phyloP scores from a whole-genome alignment of 176 grass and related monocot genomes.

The Puccinellia tenuiflora region DNA sequence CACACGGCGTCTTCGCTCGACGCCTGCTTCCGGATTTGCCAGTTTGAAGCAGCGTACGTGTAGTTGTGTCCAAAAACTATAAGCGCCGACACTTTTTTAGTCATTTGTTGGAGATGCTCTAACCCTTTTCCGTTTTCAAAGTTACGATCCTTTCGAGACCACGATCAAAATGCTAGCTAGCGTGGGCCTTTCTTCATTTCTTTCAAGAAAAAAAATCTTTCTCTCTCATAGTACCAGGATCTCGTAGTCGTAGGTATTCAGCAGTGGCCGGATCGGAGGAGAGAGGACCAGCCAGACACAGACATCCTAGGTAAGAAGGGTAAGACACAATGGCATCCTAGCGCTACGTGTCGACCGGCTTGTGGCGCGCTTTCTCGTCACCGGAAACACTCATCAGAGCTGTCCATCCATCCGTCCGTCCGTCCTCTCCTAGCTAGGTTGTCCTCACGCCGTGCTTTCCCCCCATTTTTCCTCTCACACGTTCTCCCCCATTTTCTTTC shows the following conservation, averaged over 20 bases:
- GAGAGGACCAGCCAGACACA: neutral
- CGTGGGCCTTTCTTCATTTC: neutral
- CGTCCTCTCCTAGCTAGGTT: neutral
- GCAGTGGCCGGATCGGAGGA: neutral
- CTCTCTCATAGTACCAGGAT: neutral
- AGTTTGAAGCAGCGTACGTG: too few species aligned
- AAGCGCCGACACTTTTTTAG: too few species aligned
- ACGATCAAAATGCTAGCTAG: neutral
- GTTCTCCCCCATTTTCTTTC: too few species aligned
- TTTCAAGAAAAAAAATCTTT: too few species aligned
- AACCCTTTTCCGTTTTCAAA: neutral
- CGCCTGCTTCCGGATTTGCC: too few species aligned
- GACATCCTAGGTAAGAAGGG: conserved; percentile 2
- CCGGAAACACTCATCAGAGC: neutral
- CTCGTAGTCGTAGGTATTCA: neutral
- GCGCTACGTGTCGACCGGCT: conserved; percentile 30
- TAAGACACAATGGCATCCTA: neutral
- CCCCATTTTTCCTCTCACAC: neutral
- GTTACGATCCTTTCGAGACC: neutral
- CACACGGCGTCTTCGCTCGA: too few species aligned
- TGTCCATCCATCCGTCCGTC: neutral
- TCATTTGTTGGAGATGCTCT: too few species aligned
- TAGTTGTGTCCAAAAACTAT: too few species aligned
- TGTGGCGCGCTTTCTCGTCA: conserved; percentile 9
- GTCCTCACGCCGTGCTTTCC: neutral